Base-by-base conservation (phyloP, 2,329 filamentous ascomycete genomes). In the Ceratocystis destructans region DNA sequence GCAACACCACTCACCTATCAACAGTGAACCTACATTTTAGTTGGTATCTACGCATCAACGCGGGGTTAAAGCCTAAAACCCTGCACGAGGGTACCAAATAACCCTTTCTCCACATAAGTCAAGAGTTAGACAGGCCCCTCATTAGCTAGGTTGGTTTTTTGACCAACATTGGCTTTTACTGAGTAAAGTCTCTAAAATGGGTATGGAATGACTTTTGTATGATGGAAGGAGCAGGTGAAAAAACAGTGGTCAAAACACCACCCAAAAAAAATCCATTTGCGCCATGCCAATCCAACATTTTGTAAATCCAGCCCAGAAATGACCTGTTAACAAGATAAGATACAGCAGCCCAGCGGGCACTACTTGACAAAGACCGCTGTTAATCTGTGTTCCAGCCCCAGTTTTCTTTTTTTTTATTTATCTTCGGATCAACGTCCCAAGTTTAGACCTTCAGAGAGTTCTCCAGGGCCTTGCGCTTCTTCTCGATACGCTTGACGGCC, bases 401-500 rank as follows among this genome's bases (percentile, higher is more conserved):
- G 44, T 59, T 67, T 69, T 69, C 66, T 65, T 62, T 67, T 62
- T 37, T 45, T 64, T 44, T 12, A 12, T 68, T 53, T 22, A 59
- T 61, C 53, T 61, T 64, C 50, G 20, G 61, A 41, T 64, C 50
- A 28, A 28, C 5, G 4, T 28, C 28, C 28, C 67, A 72, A 72
- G 71, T 71, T 78, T 95, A 99, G 82, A 99, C 95, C 89, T 97
- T 97, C 86, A 96, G 91, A 77, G 94, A 92, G 76, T 80, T 80
- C 81, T 97, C 94, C 71, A 94, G 76, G 76, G 92, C 91, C 88
- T 96, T 96, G 81, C 88, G 85, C 84, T 90, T 90, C 89, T 96
- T 96, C 79, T 80, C 79, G 70, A 80, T 83, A 75, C 80, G 80
- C 80, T 83, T 84, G 79, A 85, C 86, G 76, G 94, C 92, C 90